Conservation (phyloP, 495 filamentous ascomycete genomes). For the Penicillium mononematosum region DNA sequence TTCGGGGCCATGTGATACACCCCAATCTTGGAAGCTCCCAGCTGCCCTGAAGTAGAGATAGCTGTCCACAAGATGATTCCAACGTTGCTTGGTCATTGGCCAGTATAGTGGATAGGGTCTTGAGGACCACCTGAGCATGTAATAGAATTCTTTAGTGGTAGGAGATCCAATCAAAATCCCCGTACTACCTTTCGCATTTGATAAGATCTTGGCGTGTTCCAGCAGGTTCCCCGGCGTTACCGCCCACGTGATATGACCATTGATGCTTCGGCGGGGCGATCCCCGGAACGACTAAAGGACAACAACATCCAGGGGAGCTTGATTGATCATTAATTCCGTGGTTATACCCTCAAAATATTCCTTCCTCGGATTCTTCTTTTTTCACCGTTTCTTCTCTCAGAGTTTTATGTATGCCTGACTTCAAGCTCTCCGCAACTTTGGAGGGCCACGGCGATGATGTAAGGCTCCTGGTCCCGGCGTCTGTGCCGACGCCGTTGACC, state of each 20-base stretch:
- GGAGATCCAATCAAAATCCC: neutral
- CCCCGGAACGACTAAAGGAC: constrained; percentile 30
- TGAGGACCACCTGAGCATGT: neutral
- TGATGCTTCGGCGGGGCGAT: constrained; percentile 30
- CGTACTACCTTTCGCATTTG: neutral
- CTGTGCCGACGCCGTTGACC: constrained; percentile 14
- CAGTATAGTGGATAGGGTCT: neutral
- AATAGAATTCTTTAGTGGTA: neutral
- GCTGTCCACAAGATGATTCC: neutral
- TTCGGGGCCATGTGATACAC: too few species aligned
- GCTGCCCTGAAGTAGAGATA: neutral
- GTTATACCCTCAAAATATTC: constrained; percentile 2
- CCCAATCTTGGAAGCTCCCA: too few species aligned
- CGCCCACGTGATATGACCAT: constrained; percentile 37
- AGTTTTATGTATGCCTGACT: constrained; percentile 57
- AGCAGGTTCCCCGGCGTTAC: constrained; percentile 32
- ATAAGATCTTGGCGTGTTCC: constrained; percentile 20
- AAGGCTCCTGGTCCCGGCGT: constrained; percentile 37
- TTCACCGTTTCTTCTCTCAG: constrained; percentile 2
- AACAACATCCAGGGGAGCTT: constrained; percentile 22
- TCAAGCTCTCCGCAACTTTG: constrained; percentile 80
- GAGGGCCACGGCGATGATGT: constrained; percentile 83
- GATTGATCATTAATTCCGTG: constrained; percentile 11
- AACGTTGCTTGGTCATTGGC: neutral
- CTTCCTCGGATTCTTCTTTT: constrained; percentile 3